Evolutionary conservation across 2,329 filamentous ascomycete genomes (phyloP).

Genomic region (Diaporthe batatas): DNA sequence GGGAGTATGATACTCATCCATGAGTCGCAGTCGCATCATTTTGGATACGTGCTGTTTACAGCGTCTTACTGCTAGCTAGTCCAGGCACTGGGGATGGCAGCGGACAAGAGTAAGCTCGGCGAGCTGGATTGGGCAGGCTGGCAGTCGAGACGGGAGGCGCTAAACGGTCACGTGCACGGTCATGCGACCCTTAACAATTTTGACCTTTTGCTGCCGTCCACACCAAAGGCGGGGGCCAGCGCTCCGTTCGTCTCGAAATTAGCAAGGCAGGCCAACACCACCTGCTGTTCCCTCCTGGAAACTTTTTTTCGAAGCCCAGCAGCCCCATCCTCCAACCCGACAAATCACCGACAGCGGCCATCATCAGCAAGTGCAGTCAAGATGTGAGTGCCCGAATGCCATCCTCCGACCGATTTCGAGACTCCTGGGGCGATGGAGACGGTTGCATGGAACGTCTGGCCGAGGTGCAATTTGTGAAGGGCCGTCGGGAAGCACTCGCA

Average conservation of each 20-base stretch:
- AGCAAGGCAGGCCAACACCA: slow-evolving; percentile 36
- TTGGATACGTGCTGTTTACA: not conserved
- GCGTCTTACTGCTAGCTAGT: not conserved
- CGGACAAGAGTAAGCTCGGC: not conserved
- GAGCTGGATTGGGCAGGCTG: not conserved
- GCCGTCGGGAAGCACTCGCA: slow-evolving; percentile 19
- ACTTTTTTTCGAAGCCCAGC: slow-evolving; percentile 44
- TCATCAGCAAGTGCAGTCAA: slow-evolving; percentile 54
- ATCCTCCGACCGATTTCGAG: slow-evolving; percentile 37
- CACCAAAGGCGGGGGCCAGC: slow-evolving; percentile 39
- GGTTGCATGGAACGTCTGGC: slow-evolving; percentile 34
- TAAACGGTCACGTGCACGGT: slow-evolving; percentile 38
- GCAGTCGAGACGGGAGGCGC: too few relatives aligned
- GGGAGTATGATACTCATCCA: not conserved
- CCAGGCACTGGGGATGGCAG: not conserved
- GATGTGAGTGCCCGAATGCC: slow-evolving; percentile 52
- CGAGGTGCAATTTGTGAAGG: slow-evolving; percentile 35
- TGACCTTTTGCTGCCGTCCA: slow-evolving; percentile 10
- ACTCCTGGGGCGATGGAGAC: slow-evolving; percentile 28
- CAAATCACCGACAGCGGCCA: slow-evolving; percentile 51
- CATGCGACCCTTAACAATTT: slow-evolving; percentile 42
- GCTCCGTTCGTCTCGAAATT: slow-evolving; percentile 37
- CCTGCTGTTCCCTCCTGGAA: slow-evolving; percentile 40
- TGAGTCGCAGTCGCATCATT: not conserved
- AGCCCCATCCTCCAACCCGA: slow-evolving; percentile 42